A percentile compares a stretch with the other conserved stretches of the same genome.
Evolutionary conservation across 2,329 filamentous ascomycete genomes (phyloP).

Genomic region (Podosphaera aphanis): DNA sequence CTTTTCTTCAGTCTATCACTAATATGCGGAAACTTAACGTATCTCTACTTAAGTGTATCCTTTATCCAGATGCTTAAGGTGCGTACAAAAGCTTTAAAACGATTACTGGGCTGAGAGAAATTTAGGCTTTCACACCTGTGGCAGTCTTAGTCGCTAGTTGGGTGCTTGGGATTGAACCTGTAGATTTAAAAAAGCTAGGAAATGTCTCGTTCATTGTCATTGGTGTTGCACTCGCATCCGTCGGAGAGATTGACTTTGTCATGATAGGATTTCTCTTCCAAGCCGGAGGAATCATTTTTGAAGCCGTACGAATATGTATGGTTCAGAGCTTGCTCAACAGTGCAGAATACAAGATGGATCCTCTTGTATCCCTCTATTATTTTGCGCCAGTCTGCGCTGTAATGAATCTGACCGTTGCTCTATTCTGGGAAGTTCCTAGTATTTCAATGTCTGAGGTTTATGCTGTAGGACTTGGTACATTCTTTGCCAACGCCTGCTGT

Average conservation of each 20-base stretch:
- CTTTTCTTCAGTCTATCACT: slow-evolving; percentile 88
- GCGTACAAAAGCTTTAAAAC: not conserved
- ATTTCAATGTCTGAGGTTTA: slow-evolving; percentile 48
- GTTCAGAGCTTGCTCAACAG: slow-evolving; percentile 64
- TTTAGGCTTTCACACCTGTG: slow-evolving; percentile 74
- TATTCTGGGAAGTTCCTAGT: slow-evolving; percentile 50
- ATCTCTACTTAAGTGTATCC: slow-evolving; percentile 81
- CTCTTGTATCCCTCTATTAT: slow-evolving; percentile 72
- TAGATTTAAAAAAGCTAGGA: slow-evolving; percentile 65
- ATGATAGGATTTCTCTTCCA: slow-evolving; percentile 60
- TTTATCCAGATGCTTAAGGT: slow-evolving; percentile 99
- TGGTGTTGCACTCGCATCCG: slow-evolving; percentile 80
- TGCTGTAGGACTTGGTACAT: slow-evolving; percentile 46
- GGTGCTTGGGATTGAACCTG: slow-evolving; percentile 54
- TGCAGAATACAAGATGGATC: slow-evolving; percentile 79
- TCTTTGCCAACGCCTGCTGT: slow-evolving; percentile 53
- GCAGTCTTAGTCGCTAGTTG: slow-evolving; percentile 79
- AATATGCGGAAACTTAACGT: slow-evolving; percentile 90
- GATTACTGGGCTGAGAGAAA: not conserved
- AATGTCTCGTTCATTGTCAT: slow-evolving; percentile 91
- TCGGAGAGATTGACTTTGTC: slow-evolving; percentile 89
- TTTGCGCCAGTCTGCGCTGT: slow-evolving; percentile 64
- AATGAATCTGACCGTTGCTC: slow-evolving; percentile 55
- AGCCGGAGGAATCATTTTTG: slow-evolving; percentile 54
- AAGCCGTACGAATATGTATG: slow-evolving; percentile 64